These are phyloP conservation scores for Tylopilus balloui DNA, from an alignment of 768 basidiomycete species.

Conservation along the genomic window DNA sequence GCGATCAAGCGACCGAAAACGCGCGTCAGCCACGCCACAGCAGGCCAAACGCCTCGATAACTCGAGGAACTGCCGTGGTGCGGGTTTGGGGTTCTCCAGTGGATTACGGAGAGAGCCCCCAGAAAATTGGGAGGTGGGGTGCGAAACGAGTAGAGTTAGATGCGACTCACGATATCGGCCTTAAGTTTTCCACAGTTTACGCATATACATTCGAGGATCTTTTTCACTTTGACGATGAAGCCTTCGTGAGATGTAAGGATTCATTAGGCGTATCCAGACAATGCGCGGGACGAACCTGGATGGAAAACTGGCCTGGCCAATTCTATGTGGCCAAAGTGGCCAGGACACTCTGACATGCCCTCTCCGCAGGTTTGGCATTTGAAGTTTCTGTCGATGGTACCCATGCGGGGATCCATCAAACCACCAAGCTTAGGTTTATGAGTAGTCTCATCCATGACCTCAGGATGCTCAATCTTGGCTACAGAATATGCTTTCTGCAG, in stretches of 20 bases:
- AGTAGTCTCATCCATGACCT: slow-evolving; percentile 94
- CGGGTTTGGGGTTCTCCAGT: slow-evolving; percentile 94
- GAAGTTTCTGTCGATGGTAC: slow-evolving; percentile 95
- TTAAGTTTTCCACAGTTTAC: slow-evolving; percentile 98
- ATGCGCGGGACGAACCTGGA: slow-evolving; percentile 58
- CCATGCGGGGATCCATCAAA: slow-evolving; percentile 97
- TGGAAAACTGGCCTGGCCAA: slow-evolving; percentile 96
- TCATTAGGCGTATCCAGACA: neutral
- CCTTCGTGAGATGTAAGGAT: slow-evolving; percentile 40
- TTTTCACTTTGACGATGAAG: slow-evolving; percentile 98
- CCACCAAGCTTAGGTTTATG: slow-evolving; percentile 90
- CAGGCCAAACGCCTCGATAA: slow-evolving; percentile 80
- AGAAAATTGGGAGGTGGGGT: slow-evolving; percentile 94
- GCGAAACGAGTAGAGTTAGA: slow-evolving; percentile 87
- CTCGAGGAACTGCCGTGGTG: slow-evolving; percentile 70
- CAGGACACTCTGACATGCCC: slow-evolving; percentile 99
- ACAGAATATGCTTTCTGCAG: slow-evolving; percentile 96
- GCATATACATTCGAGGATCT: slow-evolving; percentile 98
- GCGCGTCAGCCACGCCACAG: slow-evolving; percentile 72
- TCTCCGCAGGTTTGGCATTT: slow-evolving; percentile 99
- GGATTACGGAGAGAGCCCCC: slow-evolving; percentile 91
- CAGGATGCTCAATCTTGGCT: slow-evolving; percentile 96
- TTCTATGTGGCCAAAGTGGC: slow-evolving; percentile 99
- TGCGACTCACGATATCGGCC: slow-evolving; percentile 91
- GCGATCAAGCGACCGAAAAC: slow-evolving; percentile 95